These are phyloP conservation scores for Solanum okadae DNA, from an alignment of 257 asterid species.

Conservation along the genomic window DNA sequence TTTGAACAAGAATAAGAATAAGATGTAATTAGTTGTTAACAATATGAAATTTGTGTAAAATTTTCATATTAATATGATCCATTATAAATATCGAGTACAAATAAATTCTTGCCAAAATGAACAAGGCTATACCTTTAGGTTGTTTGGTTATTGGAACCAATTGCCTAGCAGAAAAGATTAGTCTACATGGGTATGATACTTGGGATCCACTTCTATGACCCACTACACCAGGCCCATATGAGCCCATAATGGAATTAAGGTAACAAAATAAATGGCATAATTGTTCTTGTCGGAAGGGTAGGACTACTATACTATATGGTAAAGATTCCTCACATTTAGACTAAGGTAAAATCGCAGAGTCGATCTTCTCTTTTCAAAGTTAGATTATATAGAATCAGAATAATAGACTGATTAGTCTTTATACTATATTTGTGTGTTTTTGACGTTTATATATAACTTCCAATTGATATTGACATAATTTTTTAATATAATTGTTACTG, in stretches of 20 bases:
- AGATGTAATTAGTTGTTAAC: too few relatives aligned
- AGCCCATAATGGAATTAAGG: neutral
- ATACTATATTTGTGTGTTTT: too few relatives aligned
- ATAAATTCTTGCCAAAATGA: neutral
- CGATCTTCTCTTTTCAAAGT: neutral
- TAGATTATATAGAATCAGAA: too few relatives aligned
- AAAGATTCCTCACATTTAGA: neutral
- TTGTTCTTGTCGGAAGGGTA: too few relatives aligned
- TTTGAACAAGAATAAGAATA: rapidly evolving
- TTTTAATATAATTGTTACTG: too few relatives aligned
- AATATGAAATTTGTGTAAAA: too few relatives aligned
- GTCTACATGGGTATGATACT: neutral
- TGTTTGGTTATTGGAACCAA: neutral
- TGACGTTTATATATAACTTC: too few relatives aligned
- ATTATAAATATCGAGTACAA: neutral
- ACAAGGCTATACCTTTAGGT: neutral
- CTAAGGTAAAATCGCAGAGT: neutral
- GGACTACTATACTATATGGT: neutral
- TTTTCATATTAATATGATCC: too few relatives aligned
- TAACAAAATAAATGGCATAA: neutral
- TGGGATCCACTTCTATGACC: neutral
- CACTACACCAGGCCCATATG: neutral
- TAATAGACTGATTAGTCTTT: neutral
- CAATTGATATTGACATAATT: too few relatives aligned
- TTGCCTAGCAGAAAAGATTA: neutral